Conservation (phyloP, 495 filamentous ascomycete genomes). For the Neurospora sp. region DNA sequence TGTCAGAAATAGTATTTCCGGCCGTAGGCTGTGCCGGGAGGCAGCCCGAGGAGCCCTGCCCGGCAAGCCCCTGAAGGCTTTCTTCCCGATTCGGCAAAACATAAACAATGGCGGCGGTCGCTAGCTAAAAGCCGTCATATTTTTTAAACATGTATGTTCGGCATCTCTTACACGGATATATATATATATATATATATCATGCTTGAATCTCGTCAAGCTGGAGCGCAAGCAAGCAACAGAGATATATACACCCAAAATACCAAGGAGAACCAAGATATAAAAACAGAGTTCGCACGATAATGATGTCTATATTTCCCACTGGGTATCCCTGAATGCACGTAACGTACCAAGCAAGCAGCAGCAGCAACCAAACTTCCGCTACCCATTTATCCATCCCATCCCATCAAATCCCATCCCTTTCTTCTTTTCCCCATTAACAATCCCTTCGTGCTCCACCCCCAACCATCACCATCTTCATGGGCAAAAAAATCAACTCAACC, state of each 20-base stretch:
- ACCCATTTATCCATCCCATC: not conserved
- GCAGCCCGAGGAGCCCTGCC: not conserved
- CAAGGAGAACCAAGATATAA: not conserved
- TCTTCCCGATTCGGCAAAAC: not conserved
- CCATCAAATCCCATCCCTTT: not conserved
- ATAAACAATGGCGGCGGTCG: not conserved
- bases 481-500: not conserved
- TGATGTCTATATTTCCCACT: not conserved
- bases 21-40: not conserved
- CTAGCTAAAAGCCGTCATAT: not conserved
- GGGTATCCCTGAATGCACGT: not conserved
- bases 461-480: not conserved
- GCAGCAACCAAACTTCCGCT: not conserved
- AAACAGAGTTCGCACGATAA: not conserved
- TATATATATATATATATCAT: not conserved
- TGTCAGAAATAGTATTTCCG: not conserved
- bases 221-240: not conserved
- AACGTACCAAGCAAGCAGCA: not conserved
- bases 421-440: not conserved
- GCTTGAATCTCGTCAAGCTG: not conserved
- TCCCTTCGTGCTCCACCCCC: not conserved
- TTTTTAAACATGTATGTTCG: no score
- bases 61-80: not conserved
- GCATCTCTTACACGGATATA: not conserved
- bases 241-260: not conserved